Conservation (phyloP, 768 basidiomycete species). For the Tubosaeta sp. region DNA sequence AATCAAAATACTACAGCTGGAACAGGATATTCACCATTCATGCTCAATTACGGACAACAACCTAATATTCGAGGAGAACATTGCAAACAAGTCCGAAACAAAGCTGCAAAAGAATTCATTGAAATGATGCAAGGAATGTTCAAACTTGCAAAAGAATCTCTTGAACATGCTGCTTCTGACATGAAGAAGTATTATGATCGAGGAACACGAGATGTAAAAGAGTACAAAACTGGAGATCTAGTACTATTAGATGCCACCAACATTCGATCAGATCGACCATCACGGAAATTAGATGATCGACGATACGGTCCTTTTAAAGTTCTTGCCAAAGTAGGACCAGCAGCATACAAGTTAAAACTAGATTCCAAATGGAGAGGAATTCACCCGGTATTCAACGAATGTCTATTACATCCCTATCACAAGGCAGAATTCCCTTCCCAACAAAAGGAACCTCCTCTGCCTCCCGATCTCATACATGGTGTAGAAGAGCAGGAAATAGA, state of each 20-base stretch:
- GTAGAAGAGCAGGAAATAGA: not conserved
- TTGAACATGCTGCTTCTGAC: not conserved
- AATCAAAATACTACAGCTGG: not conserved
- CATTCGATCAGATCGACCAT: not conserved
- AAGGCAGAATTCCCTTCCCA: not conserved
- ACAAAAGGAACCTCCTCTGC: not conserved
- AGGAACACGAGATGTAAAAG: fast-evolving
- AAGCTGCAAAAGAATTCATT: not conserved
- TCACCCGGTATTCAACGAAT: not conserved
- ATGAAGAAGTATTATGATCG: not conserved
- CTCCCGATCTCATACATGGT: not conserved
- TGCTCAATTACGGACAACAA: not conserved
- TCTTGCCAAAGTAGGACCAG: not conserved
- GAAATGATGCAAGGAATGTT: no score
- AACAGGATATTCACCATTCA: not conserved
- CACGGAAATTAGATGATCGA: not conserved
- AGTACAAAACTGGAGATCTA: not conserved
- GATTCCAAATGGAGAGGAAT: not conserved
- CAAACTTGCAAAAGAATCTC: no score
- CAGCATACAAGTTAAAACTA: not conserved
- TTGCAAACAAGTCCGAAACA: no score
- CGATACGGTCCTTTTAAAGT: not conserved
- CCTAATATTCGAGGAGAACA: no score
- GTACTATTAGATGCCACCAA: not conserved
- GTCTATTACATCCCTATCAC: not conserved